phyloP scores from a whole-genome alignment of 2,329 filamentous ascomycete species.

The Amylocarpus encephaloides region DNA sequence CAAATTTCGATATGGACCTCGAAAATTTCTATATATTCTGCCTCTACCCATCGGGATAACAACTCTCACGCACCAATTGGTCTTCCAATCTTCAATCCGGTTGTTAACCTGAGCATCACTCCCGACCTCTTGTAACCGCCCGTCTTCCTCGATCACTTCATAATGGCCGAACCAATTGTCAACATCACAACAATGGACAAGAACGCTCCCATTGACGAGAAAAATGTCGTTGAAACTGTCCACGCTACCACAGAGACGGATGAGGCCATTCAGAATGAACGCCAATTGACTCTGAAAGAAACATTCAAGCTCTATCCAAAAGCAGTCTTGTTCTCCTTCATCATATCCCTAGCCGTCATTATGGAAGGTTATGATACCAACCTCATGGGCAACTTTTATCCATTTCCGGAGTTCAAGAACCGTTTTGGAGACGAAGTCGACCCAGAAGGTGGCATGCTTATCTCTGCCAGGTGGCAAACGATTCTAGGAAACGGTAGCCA shows the following conservation, averaged over 20 bases:
- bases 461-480: slow-evolving; percentile 30
- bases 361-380: slow-evolving; percentile 39
- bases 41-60: neutral
- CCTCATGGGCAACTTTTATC: slow-evolving; percentile 33
- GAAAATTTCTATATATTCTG: neutral
- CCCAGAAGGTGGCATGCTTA: slow-evolving; percentile 10
- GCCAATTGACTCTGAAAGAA: neutral
- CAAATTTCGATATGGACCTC: no score
- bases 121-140: neutral
- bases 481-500: slow-evolving; percentile 28
- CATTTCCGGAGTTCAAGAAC: slow-evolving; percentile 26
- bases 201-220: neutral
- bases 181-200: neutral
- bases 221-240: neutral
- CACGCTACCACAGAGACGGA: neutral
- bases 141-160: no score
- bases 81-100: neutral
- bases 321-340: slow-evolving; percentile 31
- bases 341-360: slow-evolving; percentile 35
- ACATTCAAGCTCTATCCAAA: slow-evolving; percentile 21
- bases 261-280: neutral
- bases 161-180: no score
- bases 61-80: neutral
- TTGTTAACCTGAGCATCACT: neutral
- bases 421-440: slow-evolving; percentile 28